phyloP scores from a whole-genome alignment of 352 stramenopile species.

The Phytopythium helicoides region DNA sequence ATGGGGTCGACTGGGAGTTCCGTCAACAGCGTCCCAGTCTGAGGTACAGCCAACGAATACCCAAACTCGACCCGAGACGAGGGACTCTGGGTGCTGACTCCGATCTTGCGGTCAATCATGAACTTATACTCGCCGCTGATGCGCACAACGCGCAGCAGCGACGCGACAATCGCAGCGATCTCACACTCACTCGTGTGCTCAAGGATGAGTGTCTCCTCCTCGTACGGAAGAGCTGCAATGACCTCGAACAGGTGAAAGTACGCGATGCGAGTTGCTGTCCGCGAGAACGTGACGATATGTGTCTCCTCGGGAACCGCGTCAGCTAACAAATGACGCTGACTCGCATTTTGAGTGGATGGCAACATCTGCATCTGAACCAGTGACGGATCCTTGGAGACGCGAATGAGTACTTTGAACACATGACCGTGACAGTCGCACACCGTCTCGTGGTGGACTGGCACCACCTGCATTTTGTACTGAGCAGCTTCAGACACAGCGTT shows the following conservation, averaged over 20 bases:
- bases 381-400: constrained; percentile 30
- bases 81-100: constrained; percentile 1
- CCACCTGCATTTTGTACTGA: constrained; percentile 42
- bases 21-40: constrained; percentile 18
- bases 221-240: constrained; percentile 29
- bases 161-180: constrained; percentile 26
- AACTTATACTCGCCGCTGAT: constrained; percentile 25
- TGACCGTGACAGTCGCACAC: constrained; percentile 14
- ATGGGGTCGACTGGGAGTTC: constrained; percentile 20
- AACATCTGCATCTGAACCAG: constrained; percentile 27
- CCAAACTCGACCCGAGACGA: not conserved
- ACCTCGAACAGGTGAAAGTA: constrained; percentile 44
- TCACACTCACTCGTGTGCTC: constrained; percentile 24
- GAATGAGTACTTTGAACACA: constrained; percentile 22
- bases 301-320: constrained; percentile 2
- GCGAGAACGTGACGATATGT: constrained; percentile 6
- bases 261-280: constrained; percentile 7
- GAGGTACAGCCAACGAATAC: not conserved
- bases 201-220: constrained; percentile 25
- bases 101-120: constrained; percentile 15
- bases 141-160: constrained; percentile 16
- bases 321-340: not conserved
- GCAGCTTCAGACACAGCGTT: constrained; percentile 21
- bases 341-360: constrained; percentile 9
- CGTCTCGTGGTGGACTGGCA: constrained; percentile 19